Evolutionary conservation across 2,329 filamentous ascomycete species (phyloP).

Genomic region (Cordyceps cateniannulata): DNA sequence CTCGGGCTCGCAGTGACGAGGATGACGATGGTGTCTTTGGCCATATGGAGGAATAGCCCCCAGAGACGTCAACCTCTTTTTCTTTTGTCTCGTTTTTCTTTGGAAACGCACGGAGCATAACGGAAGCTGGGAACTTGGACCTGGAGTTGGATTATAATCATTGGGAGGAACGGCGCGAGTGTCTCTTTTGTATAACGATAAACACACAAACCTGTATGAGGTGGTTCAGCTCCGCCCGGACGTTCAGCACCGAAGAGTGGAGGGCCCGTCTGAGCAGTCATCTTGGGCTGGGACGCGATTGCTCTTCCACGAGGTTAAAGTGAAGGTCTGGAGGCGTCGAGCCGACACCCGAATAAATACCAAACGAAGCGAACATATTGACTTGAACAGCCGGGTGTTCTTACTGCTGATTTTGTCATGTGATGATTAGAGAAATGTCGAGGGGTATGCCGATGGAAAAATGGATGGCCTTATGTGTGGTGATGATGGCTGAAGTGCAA

Average conservation of each 20-base stretch:
- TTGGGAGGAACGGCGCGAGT: conserved; percentile 23
- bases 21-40: conserved; percentile 96
- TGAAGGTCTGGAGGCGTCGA: conserved; percentile 59
- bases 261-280: conserved; percentile 28
- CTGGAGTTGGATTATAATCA: conserved; percentile 29
- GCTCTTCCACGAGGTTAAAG: conserved; percentile 65
- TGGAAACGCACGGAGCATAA: conserved; percentile 20
- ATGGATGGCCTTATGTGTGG: background rate
- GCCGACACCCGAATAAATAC: conserved; percentile 43
- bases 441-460: too few relatives aligned
- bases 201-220: conserved; percentile 37
- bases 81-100: conserved; percentile 16
- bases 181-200: conserved; percentile 46
- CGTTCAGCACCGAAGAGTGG: conserved; percentile 65
- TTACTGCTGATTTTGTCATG: background rate
- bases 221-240: conserved; percentile 57
- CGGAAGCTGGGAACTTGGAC: conserved; percentile 15
- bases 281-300: conserved; percentile 27
- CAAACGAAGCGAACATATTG: conserved; percentile 25
- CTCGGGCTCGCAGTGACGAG: conserved; percentile 67
- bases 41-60: conserved; percentile 80
- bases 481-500: background rate
- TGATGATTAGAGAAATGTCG: background rate
- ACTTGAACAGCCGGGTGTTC: conserved; percentile 11
- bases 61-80: conserved; percentile 18